Evolutionary conservation across 1,284 basidiomycete genomes (phyloP), one percentile per base, ranked within the genome.

Genomic region (Cryptococcus hybrid): DNA sequence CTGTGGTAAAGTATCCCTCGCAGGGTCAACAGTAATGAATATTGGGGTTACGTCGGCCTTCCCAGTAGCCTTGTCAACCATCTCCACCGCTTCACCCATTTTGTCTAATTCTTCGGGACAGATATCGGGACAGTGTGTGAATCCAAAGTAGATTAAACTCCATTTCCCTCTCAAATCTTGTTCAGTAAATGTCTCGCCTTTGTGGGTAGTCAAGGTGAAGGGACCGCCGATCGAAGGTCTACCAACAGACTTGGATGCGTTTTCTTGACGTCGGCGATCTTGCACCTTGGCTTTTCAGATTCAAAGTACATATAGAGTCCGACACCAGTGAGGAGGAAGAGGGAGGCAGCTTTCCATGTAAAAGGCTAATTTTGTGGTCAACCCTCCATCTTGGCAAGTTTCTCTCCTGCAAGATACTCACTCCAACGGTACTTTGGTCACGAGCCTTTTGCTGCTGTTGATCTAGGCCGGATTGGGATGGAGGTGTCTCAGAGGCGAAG

Each of bases 91-190:
- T 1, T 80, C 82, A 18, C 88, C 86, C 83, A 98, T 88, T 82
- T 99, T 99, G 82, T 99, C 95, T 37, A 99, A 83, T 79, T 99
- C 95, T 62, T 96, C 92, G 1, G 95, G 95, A 75, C 95, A 99
- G 60, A 99, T 98, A 78, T 99, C 96, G 3, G 95, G 96, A 76
- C 93, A 96, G 78, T 96, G 93, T 37, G 92, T 93, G 80, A 96
- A 96, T 11, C 93, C 93, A 78, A 97, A 97, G 80, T 99, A 99
- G 56, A 99, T 87, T 63, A 99, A 80, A 42, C 84, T 89, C 80
- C 83, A 84, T 82, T 91, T 87, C 57, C 90, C 92, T 34, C 88
- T 78, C 52, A 99, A 80, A 71, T 97, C 86, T 58, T 89, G 79
- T 51, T 97, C 87, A 0, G 91, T 90, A 78, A 94, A 95, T 0